Evolutionary conservation across 2,329 filamentous ascomycete genomes (phyloP).

Genomic region (Colletotrichum incanum): DNA sequence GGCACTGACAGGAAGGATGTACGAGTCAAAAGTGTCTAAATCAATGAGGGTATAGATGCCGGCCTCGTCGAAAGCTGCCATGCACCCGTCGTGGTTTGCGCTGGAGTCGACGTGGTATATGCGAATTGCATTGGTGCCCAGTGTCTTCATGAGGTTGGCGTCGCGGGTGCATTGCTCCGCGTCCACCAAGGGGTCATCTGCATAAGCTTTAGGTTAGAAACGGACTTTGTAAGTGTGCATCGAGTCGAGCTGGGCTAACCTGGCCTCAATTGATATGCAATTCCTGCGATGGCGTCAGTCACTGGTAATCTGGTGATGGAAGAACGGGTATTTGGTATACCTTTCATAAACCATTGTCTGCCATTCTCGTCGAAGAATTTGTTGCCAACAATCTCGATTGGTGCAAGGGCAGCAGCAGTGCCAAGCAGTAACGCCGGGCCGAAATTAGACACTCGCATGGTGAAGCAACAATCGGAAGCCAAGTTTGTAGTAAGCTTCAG

Average conservation of each 20-base stretch:
- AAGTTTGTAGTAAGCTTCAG: slow-evolving; percentile 19
- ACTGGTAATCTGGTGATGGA: background rate
- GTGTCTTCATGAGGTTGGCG: slow-evolving; percentile 81
- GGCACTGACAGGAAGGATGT: slow-evolving; percentile 73
- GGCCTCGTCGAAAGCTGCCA: slow-evolving; percentile 83
- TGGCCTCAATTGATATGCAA: slow-evolving; percentile 77
- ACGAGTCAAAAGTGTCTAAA: slow-evolving; percentile 81
- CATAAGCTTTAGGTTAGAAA: slow-evolving; percentile 29
- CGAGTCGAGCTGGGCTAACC: slow-evolving; percentile 48
- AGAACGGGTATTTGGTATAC: slow-evolving; percentile 57
- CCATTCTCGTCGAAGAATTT: slow-evolving; percentile 91
- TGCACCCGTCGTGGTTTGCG: slow-evolving; percentile 83
- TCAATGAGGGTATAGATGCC: slow-evolving; percentile 91
- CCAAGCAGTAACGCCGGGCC: slow-evolving; percentile 54
- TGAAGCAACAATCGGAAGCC: slow-evolving; percentile 20
- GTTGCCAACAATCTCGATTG: slow-evolving; percentile 74
- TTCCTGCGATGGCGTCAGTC: slow-evolving; percentile 63
- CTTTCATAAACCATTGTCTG: slow-evolving; percentile 88
- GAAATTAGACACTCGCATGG: slow-evolving; percentile 57
- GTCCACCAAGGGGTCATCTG: slow-evolving; percentile 82
- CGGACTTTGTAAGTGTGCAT: slow-evolving; percentile 15
- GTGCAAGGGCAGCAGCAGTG: slow-evolving; percentile 60
- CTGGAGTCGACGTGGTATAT: slow-evolving; percentile 88
- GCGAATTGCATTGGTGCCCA: slow-evolving; percentile 88
- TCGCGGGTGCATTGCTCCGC: slow-evolving; percentile 84